These are phyloP conservation scores for Melampsora occidentalis DNA, from an alignment of 1,284 basidiomycete genomes.

Conservation along the genomic window DNA sequence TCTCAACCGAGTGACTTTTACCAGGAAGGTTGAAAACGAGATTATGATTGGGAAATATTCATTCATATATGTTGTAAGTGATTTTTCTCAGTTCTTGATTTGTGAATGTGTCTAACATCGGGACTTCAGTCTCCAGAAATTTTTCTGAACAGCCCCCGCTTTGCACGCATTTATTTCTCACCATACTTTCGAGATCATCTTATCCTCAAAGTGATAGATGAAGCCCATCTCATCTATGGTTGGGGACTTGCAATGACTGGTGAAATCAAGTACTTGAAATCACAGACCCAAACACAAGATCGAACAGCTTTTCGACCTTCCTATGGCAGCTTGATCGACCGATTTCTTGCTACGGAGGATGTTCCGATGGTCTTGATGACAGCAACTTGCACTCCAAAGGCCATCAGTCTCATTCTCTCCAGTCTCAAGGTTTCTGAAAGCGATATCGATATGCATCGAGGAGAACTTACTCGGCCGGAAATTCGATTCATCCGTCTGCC, in stretches of 20 bases:
- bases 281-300: not conserved
- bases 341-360: not conserved
- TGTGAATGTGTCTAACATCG: too few relatives aligned
- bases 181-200: too few relatives aligned
- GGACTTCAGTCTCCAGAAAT: too few relatives aligned
- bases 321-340: not conserved
- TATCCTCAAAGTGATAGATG: too few relatives aligned
- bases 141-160: too few relatives aligned
- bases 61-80: constrained; percentile 16
- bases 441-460: not conserved
- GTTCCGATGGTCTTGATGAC: constrained; percentile 8
- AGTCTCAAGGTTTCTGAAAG: not conserved
- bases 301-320: not conserved
- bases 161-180: too few relatives aligned
- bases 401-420: not conserved
- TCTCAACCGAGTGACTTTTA: constrained; percentile 4
- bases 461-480: constrained; percentile 5
- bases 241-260: too few relatives aligned
- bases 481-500: not conserved
- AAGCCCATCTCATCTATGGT: too few relatives aligned
- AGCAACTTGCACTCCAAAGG: not conserved
- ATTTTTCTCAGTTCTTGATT: too few relatives aligned
- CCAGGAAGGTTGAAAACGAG: not conserved
- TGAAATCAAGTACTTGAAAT: not conserved
- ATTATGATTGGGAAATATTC: not conserved